Conservation (phyloP, 2,329 filamentous ascomycete species). For the Fusarium sarcochroum region DNA sequence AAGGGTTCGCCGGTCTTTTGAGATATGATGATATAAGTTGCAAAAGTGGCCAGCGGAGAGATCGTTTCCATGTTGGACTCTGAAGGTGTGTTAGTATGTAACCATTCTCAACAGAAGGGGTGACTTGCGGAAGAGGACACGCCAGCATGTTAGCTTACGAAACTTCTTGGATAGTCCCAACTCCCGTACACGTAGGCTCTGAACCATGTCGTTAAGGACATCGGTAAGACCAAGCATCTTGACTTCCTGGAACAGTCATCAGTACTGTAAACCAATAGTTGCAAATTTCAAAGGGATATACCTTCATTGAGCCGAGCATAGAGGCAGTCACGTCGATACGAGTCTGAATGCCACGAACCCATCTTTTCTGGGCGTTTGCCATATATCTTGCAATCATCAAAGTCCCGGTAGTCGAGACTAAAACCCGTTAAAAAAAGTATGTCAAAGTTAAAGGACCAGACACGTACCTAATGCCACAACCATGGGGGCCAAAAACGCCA, state of each 20-base stretch:
- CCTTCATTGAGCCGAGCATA: conserved; percentile 29
- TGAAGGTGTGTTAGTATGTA: not conserved
- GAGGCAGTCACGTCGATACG: conserved; percentile 29
- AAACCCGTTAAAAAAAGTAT: not conserved
- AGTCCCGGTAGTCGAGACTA: conserved; percentile 11
- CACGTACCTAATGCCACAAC: conserved; percentile 7
- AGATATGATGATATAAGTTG: conserved; percentile 26
- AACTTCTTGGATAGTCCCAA: conserved; percentile 12
- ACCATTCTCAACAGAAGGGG: fast-evolving
- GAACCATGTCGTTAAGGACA: conserved; percentile 21
- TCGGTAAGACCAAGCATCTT: conserved; percentile 26
- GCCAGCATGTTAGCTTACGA: conserved; percentile 14
- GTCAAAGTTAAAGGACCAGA: fast-evolving
- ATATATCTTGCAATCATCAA: conserved; percentile 26
- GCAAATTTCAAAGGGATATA: not conserved
- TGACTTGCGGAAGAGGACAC: conserved; percentile 7
- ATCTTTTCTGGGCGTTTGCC: conserved; percentile 23
- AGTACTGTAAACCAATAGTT: fast-evolving
- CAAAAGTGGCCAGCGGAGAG: conserved; percentile 23
- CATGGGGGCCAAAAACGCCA: conserved; percentile 19
- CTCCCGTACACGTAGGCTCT: conserved; percentile 11
- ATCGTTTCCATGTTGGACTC: conserved; percentile 14
- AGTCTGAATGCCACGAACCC: conserved; percentile 31
- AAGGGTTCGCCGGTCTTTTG: conserved; percentile 22
- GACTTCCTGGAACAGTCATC: conserved; percentile 4